Conservation (phyloP, 2,329 filamentous ascomycete species). For the Orbilia ellipsospora region DNA sequence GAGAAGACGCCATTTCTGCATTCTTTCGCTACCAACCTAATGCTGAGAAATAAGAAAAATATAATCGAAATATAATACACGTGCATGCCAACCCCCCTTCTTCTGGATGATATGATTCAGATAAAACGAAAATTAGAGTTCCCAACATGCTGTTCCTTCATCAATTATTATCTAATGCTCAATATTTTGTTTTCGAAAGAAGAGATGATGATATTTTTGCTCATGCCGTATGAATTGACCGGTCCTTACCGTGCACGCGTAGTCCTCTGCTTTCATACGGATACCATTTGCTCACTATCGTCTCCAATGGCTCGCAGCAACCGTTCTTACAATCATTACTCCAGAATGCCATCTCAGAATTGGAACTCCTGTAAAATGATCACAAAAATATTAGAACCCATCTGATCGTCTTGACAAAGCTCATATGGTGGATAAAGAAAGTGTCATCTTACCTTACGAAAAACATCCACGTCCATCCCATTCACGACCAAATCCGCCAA, state of each 20-base stretch:
- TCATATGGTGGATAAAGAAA: neutral
- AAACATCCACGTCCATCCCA: constrained; percentile 89
- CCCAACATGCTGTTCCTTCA: neutral
- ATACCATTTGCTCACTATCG: constrained; percentile 41
- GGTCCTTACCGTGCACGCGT: constrained; percentile 41
- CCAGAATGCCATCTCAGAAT: constrained; percentile 51
- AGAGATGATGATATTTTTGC: constrained; percentile 1
- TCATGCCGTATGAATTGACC: constrained; percentile 11
- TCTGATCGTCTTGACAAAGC: neutral
- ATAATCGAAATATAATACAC: constrained; percentile 2
- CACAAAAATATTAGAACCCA: neutral
- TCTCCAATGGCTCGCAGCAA: constrained; percentile 42
- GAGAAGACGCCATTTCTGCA: neutral
- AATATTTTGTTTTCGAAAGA: neutral
- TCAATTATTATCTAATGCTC: constrained; percentile 17
- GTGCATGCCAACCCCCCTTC: constrained; percentile 2
- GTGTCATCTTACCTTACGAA: constrained; percentile 71
- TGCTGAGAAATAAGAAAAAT: constrained; percentile 1
- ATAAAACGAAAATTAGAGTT: no score
- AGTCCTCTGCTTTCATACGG: constrained; percentile 28
- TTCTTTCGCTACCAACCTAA: constrained; percentile 11
- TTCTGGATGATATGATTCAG: no score
- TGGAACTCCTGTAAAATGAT: constrained; percentile 42
- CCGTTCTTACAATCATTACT: constrained; percentile 44
- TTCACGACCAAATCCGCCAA: constrained; percentile 86